Conservation (phyloP, 352 stramenopile species). For the Phytophthora quininea region DNA sequence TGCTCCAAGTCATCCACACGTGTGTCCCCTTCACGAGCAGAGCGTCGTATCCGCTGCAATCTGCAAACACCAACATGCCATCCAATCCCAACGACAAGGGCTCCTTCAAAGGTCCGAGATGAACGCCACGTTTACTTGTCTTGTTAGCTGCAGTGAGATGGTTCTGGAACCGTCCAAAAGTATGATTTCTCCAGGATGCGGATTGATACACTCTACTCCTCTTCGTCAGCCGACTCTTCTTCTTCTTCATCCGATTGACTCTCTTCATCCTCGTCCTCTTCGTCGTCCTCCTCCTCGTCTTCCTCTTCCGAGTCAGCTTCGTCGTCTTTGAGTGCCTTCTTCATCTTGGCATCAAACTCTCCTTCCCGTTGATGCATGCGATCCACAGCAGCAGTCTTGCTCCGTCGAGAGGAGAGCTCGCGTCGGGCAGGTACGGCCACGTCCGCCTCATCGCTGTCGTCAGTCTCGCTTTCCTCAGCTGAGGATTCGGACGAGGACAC, state of each 20-base stretch:
- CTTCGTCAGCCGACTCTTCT: conserved; percentile 26
- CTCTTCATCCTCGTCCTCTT: conserved; percentile 32
- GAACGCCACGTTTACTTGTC: too few species aligned
- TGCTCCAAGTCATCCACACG: too few species aligned
- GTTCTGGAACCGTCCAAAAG: too few species aligned
- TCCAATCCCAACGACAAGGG: too few species aligned
- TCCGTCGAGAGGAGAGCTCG: conserved; percentile 54
- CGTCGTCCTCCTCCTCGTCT: conserved; percentile 36
- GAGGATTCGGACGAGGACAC: conserved; percentile 30
- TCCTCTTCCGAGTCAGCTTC: conserved; percentile 42
- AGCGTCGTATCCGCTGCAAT: too few species aligned
- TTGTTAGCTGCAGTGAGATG: too few species aligned
- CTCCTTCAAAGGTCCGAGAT: too few species aligned
- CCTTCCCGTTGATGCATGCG: conserved; percentile 65
- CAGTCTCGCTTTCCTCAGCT: conserved; percentile 45
- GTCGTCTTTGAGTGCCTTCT: conserved; percentile 55
- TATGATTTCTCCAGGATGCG: background rate
- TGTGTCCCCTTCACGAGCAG: too few species aligned
- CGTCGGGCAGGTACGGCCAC: conserved; percentile 24
- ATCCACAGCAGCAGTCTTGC: conserved; percentile 60
- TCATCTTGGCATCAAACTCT: conserved; percentile 63
- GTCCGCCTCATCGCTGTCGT: conserved; percentile 30
- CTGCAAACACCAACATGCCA: too few species aligned
- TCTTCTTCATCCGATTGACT: conserved; percentile 28
- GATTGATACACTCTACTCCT: conserved; percentile 11